Base-by-base conservation (phyloP, 805 yeast genomes). In the Candida namnaoensis region DNA sequence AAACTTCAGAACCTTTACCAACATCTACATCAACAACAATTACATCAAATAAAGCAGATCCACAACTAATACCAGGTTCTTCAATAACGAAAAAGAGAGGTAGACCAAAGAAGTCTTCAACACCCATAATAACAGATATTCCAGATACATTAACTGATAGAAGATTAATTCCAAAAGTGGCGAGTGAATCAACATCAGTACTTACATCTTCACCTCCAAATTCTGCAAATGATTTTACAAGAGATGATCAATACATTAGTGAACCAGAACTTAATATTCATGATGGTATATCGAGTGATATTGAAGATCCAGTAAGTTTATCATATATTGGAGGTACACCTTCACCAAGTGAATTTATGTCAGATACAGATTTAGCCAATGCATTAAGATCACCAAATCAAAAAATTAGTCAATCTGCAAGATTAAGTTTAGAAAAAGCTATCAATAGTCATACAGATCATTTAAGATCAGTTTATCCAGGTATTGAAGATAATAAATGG, bases 311-410 rank as follows among this genome's bases (percentile, higher is more conserved):
- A 9, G 27, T 26, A 2, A 33, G 34, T 14, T 12, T 40, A 6
- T 7, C 32, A 35, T 24, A 35, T 23, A 43, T 40, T 15, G 48
- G 42, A 7, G 52, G 56, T 3, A 57, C 70, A 4, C 72, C 80
- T 7, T 72, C 79, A 3, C 74, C 76, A 4, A 66, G 74, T 43
- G 81, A 74, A 35, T 73, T 74, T 47, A 62, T 72, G 66, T 72
- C 78, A 12, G 81, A 76, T 46, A 61, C 68, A 3, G 79, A 72
- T 48, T 50, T 72, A 32, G 76, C 68, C 12, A 65, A 67, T 38
- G 76, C 73, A 0, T 47, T 61, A 45, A 61, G 57, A 36, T 52
- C 61, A 1, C 62, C 63, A 12, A 40, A 47, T 26, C 47, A 44
- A 32, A 39, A 38, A n/a, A 34, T 46, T 5, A 41, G 41, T 13